Conservation (phyloP, 495 filamentous ascomycete genomes). For the Talaromyces adpressus region DNA sequence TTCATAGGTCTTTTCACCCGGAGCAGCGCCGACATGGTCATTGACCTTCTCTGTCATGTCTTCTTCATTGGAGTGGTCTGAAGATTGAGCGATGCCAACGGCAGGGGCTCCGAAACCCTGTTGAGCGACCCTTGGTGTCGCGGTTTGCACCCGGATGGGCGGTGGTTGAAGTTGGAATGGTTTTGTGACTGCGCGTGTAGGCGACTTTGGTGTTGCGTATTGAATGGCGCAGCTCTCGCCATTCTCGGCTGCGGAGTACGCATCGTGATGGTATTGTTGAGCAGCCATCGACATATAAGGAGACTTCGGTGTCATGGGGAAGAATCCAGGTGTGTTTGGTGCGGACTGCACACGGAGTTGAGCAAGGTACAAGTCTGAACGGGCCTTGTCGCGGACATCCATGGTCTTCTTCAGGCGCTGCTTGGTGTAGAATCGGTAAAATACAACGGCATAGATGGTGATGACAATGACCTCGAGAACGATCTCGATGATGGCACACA, state of each 20-base stretch:
- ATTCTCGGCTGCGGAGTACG: conserved; percentile 50
- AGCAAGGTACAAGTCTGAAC: conserved; percentile 90
- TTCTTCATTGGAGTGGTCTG: conserved; percentile 6
- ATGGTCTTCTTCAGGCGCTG: conserved; percentile 90
- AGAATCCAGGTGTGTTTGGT: conserved; percentile 88
- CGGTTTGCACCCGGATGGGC: conserved; percentile 65
- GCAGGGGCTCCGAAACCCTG: conserved; percentile 44
- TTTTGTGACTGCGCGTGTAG: conserved; percentile 43
- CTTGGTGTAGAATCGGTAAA: conserved; percentile 96
- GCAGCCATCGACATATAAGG: conserved; percentile 27
- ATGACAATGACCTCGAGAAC: conserved; percentile 90
- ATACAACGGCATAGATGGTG: conserved; percentile 83
- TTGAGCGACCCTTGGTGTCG: conserved; percentile 62
- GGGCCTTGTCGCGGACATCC: conserved; percentile 88
- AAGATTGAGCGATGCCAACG: conserved; percentile 14
- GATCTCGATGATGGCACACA: conserved; percentile 96
- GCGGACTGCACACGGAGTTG: conserved; percentile 88
- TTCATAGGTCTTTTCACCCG: conserved; percentile 44
- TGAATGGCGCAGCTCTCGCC: conserved; percentile 38
- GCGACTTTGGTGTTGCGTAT: conserved; percentile 41
- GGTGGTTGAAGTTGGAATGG: conserved; percentile 82
- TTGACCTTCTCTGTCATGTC: conserved; percentile 12
- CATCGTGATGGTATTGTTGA: conserved; percentile 30
- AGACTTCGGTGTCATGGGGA: conserved; percentile 42
- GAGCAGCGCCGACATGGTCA: conserved; percentile 37